These are phyloP conservation scores for Alloascoidea hylecoeti DNA, from an alignment of 805 yeast species.

Conservation along the genomic window DNA sequence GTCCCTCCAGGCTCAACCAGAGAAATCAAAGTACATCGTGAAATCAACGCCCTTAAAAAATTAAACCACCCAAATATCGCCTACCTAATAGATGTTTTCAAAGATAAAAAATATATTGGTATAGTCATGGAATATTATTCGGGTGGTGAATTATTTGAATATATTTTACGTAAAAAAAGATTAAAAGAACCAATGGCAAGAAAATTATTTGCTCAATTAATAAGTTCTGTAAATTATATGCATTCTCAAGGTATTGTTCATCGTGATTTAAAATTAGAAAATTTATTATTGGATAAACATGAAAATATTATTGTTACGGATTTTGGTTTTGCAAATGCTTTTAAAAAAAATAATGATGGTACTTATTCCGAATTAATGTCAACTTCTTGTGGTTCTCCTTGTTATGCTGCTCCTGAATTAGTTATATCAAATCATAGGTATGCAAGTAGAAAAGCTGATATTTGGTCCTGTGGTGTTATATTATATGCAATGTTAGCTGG, in stretches of 20 bases:
- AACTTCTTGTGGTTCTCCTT: slow-evolving; percentile 94
- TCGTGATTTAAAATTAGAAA: slow-evolving; percentile 65
- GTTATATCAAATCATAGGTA: slow-evolving; percentile 81
- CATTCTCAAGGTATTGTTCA: slow-evolving; percentile 72
- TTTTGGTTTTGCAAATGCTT: slow-evolving; percentile 92
- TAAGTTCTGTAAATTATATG: slow-evolving; percentile 86
- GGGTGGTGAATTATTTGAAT: slow-evolving; percentile 93
- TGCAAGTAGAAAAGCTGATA: slow-evolving; percentile 86
- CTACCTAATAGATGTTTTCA: slow-evolving; percentile 80
- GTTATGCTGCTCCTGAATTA: slow-evolving; percentile 96
- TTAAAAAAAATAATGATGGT: slow-evolving; percentile 16
- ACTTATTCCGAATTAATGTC: slow-evolving; percentile 59
- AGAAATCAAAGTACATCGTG: slow-evolving; percentile 83
- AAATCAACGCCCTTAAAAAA: slow-evolving; percentile 70
- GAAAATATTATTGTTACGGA: slow-evolving; percentile 83
- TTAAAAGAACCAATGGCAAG: slow-evolving; percentile 82
- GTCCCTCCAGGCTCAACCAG: slow-evolving; percentile 78
- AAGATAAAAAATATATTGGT: slow-evolving; percentile 89
- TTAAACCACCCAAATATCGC: slow-evolving; percentile 91
- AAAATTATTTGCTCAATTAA: slow-evolving; percentile 79
- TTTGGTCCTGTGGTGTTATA: slow-evolving; percentile 96
- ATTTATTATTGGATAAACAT: slow-evolving; percentile 67
- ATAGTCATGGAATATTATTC: slow-evolving; percentile 94
- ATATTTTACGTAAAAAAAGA: slow-evolving; percentile 74
- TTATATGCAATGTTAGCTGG: slow-evolving; percentile 96